Percentiles rank a stretch among this genome's conserved stretches.
Evolutionary conservation across 441 rosid genomes (phyloP).

Genomic region (Syzygium syzygioides): DNA sequence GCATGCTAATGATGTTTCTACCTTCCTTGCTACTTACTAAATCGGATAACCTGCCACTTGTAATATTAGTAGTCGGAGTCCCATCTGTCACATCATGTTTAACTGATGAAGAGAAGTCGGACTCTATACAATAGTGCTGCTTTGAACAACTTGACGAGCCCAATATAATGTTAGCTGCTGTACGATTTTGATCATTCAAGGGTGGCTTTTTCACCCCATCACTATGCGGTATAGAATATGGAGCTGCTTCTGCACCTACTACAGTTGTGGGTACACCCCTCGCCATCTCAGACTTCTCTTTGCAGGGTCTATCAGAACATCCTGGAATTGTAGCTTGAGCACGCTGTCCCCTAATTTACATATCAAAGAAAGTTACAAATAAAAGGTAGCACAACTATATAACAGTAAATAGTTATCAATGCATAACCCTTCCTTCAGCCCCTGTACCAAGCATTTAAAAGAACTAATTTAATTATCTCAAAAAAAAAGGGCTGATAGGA

Average conservation of each 20-base stretch:
- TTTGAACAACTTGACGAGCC: slow-evolving; percentile 32
- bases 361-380: not conserved
- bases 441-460: not conserved
- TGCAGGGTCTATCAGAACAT: slow-evolving; percentile 43
- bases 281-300: slow-evolving; percentile 38
- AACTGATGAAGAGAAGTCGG: slow-evolving; percentile 17
- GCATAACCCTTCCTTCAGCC: slow-evolving; percentile 6
- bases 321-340: slow-evolving; percentile 30
- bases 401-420: not conserved
- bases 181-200: slow-evolving; percentile 39
- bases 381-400: not conserved
- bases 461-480: not conserved
- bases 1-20: slow-evolving; percentile 22
- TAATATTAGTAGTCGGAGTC: slow-evolving; percentile 11
- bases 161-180: slow-evolving; percentile 29
- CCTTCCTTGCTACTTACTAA: slow-evolving; percentile 22
- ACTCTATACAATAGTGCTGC: slow-evolving; percentile 26
- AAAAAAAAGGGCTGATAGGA: not conserved
- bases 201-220: slow-evolving; percentile 34
- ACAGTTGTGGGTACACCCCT: slow-evolving; percentile 31
- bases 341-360: slow-evolving; percentile 69
- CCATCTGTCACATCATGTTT: slow-evolving; percentile 27
- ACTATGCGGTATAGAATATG: slow-evolving; percentile 24
- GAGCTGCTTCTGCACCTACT: slow-evolving; percentile 33
- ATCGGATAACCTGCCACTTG: slow-evolving; percentile 24